Conservation (phyloP, 108 stramenopile species). For the Skeletonema potamos region DNA sequence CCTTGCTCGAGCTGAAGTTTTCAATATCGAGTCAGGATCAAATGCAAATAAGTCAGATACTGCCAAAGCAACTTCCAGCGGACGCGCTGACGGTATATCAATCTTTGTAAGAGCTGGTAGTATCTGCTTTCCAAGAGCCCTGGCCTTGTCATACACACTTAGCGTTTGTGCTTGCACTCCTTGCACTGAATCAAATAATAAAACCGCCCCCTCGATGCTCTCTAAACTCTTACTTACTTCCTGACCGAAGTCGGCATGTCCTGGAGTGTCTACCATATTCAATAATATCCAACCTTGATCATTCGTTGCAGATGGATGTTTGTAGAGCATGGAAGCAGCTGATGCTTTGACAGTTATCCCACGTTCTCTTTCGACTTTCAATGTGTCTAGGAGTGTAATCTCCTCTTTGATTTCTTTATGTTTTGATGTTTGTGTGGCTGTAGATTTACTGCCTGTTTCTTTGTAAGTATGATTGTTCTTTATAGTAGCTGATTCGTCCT, state of each 20-base stretch:
- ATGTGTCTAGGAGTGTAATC: conserved; percentile 94
- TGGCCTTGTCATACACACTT: conserved; percentile 93
- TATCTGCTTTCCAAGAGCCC: conserved; percentile 58
- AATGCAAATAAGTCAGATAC: conserved; percentile 83
- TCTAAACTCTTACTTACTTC: conserved; percentile 92
- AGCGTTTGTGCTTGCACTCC: conserved; percentile 98
- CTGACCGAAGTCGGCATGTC: conserved; percentile 94
- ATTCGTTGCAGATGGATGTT: conserved; percentile 70
- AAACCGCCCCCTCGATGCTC: conserved; percentile 94
- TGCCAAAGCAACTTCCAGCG: conserved; percentile 83
- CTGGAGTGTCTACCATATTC: conserved; percentile 97
- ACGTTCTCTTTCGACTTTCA: conserved; percentile 93
- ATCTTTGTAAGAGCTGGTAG: conserved; percentile 94
- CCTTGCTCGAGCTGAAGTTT: conserved; percentile 93
- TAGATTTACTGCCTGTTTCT: not conserved
- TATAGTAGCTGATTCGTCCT: not conserved
- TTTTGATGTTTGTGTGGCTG: not conserved
- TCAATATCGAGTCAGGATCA: conserved; percentile 89
- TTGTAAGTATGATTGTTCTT: not conserved
- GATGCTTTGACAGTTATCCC: conserved; percentile 98
- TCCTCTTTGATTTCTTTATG: conserved; percentile 59
- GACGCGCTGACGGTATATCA: conserved; percentile 89
- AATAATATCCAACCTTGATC: conserved; percentile 75
- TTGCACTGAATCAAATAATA: conserved; percentile 91
- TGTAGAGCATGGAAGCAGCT: conserved; percentile 95